These are phyloP conservation scores for Exophiala spinifera DNA, from an alignment of 2,329 filamentous ascomycete species.

Conservation along the genomic window DNA sequence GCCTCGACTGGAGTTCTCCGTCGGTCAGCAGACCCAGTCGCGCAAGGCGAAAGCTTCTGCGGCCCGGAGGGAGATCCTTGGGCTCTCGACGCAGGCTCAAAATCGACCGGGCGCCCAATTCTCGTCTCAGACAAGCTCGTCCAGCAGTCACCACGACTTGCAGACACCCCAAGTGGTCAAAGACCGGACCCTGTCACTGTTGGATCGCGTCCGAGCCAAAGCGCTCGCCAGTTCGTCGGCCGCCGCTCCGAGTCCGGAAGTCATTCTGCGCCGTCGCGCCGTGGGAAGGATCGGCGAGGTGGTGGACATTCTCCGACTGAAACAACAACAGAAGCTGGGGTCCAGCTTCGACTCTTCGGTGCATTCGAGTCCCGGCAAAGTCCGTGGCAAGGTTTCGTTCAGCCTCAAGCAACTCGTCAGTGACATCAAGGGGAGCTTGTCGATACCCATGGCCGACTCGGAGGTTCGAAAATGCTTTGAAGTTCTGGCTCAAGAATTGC, in stretches of 20 bases:
- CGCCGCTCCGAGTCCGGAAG: constrained; percentile 48
- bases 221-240: constrained; percentile 51
- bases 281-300: constrained; percentile 68
- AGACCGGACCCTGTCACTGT: constrained; percentile 49
- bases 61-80: constrained; percentile 22
- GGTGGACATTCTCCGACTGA: constrained; percentile 63
- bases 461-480: constrained; percentile 49
- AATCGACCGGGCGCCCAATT: constrained; percentile 14
- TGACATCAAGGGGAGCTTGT: constrained; percentile 66
- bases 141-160: background rate
- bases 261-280: constrained; percentile 61
- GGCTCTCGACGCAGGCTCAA: constrained; percentile 10
- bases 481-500: constrained; percentile 46
- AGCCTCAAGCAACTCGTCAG: constrained; percentile 61
- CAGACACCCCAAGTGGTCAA: constrained; percentile 31
- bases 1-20: constrained; percentile 35
- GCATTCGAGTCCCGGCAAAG: constrained; percentile 37
- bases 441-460: constrained; percentile 47
- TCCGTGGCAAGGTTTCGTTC: constrained; percentile 59
- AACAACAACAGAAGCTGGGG: constrained; percentile 43
- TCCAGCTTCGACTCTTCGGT: constrained; percentile 24
- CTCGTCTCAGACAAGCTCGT: background rate
- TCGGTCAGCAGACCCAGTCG: constrained; percentile 24
- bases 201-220: constrained; percentile 74
- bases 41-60: constrained; percentile 23